Evolutionary conservation across 2,329 filamentous ascomycete species (phyloP).

Genomic region (Aspergillus spinulosporus): DNA sequence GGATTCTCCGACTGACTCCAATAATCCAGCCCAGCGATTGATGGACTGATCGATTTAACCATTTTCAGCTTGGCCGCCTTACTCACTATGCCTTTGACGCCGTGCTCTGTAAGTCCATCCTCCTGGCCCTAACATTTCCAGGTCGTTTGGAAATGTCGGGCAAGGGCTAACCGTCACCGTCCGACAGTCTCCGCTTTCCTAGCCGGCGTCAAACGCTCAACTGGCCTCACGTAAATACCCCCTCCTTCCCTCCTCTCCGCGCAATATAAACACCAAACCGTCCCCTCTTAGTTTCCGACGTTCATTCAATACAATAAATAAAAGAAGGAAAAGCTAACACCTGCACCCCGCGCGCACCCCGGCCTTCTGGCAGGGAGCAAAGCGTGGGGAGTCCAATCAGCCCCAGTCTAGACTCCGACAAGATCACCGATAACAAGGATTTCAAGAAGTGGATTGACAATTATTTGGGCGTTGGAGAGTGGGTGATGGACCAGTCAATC

Average conservation of each 20-base stretch:
- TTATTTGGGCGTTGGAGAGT: conserved; percentile 93
- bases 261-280: background rate
- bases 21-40: background rate
- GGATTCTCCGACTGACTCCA: background rate
- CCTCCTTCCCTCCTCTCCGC: conserved; percentile 13
- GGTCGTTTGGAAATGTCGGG: too few species aligned
- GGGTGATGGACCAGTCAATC: conserved; percentile 97
- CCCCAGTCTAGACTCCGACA: conserved; percentile 82
- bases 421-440: conserved; percentile 78
- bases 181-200: conserved; percentile 84
- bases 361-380: background rate
- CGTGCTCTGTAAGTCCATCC: conserved; percentile 71
- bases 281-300: too few species aligned
- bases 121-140: background rate
- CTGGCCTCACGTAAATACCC: conserved; percentile 86
- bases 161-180: background rate
- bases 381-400: conserved; percentile 37
- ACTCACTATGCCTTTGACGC: conserved; percentile 97
- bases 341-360: conserved; percentile 29
- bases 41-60: background rate
- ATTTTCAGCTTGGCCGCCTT: conserved; percentile 77
- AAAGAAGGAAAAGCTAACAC: conserved; percentile 26
- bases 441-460: conserved; percentile 86
- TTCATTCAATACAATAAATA: background rate
- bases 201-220: conserved; percentile 95